Conservation (phyloP, 164 flowering plant genomes). For the Nymphaea thermarum region DNA sequence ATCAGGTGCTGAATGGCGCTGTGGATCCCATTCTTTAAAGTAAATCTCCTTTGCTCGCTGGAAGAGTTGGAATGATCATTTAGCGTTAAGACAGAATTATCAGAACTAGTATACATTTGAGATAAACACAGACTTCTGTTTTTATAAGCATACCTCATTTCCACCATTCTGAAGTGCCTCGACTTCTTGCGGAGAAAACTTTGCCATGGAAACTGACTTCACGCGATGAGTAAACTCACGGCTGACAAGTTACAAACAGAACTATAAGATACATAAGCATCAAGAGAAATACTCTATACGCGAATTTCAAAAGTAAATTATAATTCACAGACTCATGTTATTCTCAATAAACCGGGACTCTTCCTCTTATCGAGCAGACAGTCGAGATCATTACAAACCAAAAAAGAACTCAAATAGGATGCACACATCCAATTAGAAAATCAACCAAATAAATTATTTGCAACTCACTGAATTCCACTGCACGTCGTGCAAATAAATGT, state of each 20-base stretch:
- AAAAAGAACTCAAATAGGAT: too few relatives aligned
- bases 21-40: constrained; percentile 82
- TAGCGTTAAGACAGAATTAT: too few relatives aligned
- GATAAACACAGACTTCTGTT: too few relatives aligned
- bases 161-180: constrained; percentile 87
- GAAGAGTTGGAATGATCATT: background rate
- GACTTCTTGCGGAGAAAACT: constrained; percentile 89
- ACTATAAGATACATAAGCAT: too few relatives aligned
- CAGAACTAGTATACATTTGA: too few relatives aligned
- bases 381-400: too few relatives aligned
- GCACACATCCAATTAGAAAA: too few relatives aligned
- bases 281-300: too few relatives aligned
- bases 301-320: too few relatives aligned
- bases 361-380: too few relatives aligned
- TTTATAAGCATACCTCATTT: constrained; percentile 52
- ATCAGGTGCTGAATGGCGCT: constrained; percentile 63
- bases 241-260: constrained; percentile 21
- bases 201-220: constrained; percentile 95
- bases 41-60: constrained; percentile 76
- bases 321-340: too few relatives aligned
- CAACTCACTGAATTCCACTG: constrained; percentile 95
- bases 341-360: too few relatives aligned
- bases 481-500: constrained; percentile 93
- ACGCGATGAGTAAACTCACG: constrained; percentile 98
- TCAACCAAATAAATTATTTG: background rate